Conservation (phyloP, 139 green algal species). For the Gonium pectorale region DNA sequence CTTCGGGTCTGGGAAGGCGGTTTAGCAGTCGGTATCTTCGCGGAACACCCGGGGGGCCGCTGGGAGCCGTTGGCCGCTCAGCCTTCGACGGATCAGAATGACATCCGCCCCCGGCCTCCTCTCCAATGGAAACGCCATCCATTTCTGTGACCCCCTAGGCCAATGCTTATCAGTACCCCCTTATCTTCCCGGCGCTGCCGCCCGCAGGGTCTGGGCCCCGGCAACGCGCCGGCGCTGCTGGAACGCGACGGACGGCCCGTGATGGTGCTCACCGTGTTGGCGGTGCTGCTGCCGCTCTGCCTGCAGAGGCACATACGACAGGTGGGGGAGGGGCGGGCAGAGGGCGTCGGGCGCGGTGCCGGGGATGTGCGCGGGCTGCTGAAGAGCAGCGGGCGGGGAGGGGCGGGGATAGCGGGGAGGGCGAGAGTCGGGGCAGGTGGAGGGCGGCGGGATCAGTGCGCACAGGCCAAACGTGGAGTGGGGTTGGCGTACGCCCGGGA, state of each 20-base stretch:
- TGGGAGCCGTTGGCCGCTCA: not conserved
- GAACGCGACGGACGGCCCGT: slow-evolving; percentile 60
- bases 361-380: not conserved
- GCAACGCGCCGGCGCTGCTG: slow-evolving; percentile 45
- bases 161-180: no score
- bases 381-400: no score
- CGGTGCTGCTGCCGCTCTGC: slow-evolving; percentile 78
- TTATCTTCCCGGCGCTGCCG: not conserved
- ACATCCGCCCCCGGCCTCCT: not conserved
- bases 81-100: not conserved
- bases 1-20: no score
- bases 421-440: no score
- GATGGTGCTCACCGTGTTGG: slow-evolving; percentile 66
- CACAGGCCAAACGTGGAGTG: no score
- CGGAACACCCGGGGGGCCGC: no score
- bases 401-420: no score
- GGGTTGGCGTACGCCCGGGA: no score
- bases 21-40: no score
- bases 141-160: no score
- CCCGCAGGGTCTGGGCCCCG: not conserved
- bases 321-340: slow-evolving; percentile 47
- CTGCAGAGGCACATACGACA: slow-evolving; percentile 76
- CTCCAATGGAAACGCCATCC: no score
- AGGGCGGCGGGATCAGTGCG: no score
- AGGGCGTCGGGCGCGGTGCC: not conserved